Conservation (phyloP, 2,329 filamentous ascomycete species). For the Fusarium verrucosum region DNA sequence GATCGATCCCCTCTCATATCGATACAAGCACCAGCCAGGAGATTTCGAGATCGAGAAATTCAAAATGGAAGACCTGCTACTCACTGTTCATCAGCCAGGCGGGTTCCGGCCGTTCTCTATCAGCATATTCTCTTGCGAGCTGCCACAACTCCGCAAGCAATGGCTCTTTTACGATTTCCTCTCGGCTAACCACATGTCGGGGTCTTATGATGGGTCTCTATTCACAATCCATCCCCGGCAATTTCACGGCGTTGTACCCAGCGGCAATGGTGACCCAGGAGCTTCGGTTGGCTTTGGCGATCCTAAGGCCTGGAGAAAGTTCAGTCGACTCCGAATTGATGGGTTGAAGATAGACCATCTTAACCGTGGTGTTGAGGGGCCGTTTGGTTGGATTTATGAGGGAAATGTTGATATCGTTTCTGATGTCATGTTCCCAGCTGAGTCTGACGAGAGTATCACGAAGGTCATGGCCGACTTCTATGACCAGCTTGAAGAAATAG, state of each 20-base stretch:
- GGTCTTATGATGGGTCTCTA: constrained; percentile 92
- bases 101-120: constrained; percentile 94
- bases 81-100: constrained; percentile 90
- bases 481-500: constrained; percentile 91
- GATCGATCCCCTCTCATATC: constrained; percentile 85
- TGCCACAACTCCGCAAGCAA: constrained; percentile 91
- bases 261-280: constrained; percentile 58
- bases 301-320: constrained; percentile 88
- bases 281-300: constrained; percentile 68
- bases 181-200: constrained; percentile 94
- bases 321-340: constrained; percentile 90
- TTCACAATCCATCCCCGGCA: constrained; percentile 98
- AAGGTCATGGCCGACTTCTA: constrained; percentile 99
- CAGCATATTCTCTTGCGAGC: constrained; percentile 94
- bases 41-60: constrained; percentile 98
- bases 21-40: constrained; percentile 86
- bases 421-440: constrained; percentile 92
- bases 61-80: constrained; percentile 91
- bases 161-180: constrained; percentile 99
- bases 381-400: constrained; percentile 97
- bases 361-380: constrained; percentile 90
- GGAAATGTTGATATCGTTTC: constrained; percentile 97
- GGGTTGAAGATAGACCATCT: constrained; percentile 94
- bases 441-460: constrained; percentile 85
- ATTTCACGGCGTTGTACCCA: constrained; percentile 78